Base-by-base conservation (phyloP, 805 yeast genomes). In the Cyberlindnera subsufficiens region DNA sequence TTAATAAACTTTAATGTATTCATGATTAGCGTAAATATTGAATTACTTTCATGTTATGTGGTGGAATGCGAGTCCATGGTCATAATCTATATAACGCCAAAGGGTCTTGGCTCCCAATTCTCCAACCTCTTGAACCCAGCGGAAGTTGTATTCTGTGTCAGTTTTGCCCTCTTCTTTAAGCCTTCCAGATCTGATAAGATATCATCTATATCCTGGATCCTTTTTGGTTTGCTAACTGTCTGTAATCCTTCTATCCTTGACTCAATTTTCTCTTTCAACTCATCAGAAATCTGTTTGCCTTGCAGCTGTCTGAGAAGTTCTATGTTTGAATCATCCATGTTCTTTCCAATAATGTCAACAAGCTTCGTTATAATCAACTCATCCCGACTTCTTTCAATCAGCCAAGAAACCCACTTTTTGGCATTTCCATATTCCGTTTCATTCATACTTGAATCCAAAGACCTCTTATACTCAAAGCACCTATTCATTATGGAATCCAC, bases 81-180 rank as follows among this genome's bases (percentile, higher is more conserved):
- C 33, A 16, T 16, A 10, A 7, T 30, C 37, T 58, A 66, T 42
- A 64, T 25, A 22, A 58, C 53, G 5, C 86, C 86, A 60, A 79
- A 78, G 1, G 85, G 82, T 42, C 60, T 68, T 0, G 82, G 76
- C 18, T 55, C 54, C 83, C 84, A 80, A 30, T 66, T 49, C 0
- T 58, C 42, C 25, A 38, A 25, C 15, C 36, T 39, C 29, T 46
- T 53, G 35, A 58, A 56, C 3, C 46, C 20, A 37, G 49, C 53
- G 10, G 46, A 20, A 13, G 20, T 37, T 13, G 37, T 16, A 13
- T 37, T 32, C 27, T 38, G 33, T 17, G 27, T 22, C 20, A 16
- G 22, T 20, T 40, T 42, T 5, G 30, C 33, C 30, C 61, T 50
- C 44, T 53, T 55, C 44, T 58, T 63, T 39, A 63, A 43, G 27